Evolutionary conservation across 1,284 basidiomycete species (phyloP), one percentile per base, ranked within the genome.

Genomic region (Leccinum variabile): DNA sequence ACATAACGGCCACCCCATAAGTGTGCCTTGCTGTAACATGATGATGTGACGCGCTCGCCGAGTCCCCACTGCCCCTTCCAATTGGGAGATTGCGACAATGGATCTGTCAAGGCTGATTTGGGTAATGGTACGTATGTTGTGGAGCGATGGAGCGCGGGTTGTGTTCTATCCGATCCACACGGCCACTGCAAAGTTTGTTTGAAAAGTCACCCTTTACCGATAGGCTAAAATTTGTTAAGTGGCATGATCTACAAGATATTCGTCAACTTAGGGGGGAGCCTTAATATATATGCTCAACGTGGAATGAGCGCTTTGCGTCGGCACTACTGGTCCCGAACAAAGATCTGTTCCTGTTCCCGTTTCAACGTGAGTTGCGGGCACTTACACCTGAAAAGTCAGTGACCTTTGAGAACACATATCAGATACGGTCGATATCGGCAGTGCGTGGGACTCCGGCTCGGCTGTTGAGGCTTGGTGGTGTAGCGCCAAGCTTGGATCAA

Each of bases 391-490:
- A 63, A 44, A 16, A 22, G 39, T 22, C 22, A n/a, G 22, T 28
- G 39, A 67, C 22, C 22, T 28, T 55, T n/a, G 52, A 54, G 22
- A 37, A 3, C 50, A 32, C 39, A 13, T 37, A 39, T 41, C 16
- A 41, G 16, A 44, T 44, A 57, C 28, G 13, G 13, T 35, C 54
- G 7, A 57, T 71, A 59, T 70, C 68, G 68, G 69, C 71, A 72
- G 39, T 52, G 53, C 66, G 71, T 73, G 64, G 57, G 68, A 70
- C 46, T 50, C 63, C 53, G 66, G 60, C 55, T 72, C 68, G 68
- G 66, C 37, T 73, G 59, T 54, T 53, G 37, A 37, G 25, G 55
- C 57, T 49, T 52, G 13, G 22, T 57, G 60, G 22, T 39, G 57
- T 55, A 64, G 39, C 41, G 67, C 16, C 66, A 54, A 56, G 16